Conservation (phyloP, 352 stramenopile species). For the Pythium utonaiense region DNA sequence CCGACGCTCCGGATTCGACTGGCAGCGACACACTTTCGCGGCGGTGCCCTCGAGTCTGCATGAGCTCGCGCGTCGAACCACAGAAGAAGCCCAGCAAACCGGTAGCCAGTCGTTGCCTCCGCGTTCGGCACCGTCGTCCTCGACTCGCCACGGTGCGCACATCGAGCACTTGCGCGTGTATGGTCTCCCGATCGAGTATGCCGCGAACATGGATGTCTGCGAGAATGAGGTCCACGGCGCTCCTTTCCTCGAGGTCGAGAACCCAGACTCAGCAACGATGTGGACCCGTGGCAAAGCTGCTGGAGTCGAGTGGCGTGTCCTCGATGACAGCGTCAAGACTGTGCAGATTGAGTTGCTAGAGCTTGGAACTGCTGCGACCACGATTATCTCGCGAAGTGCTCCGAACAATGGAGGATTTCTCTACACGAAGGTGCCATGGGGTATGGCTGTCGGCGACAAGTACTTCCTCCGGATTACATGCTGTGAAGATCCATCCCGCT, state of each 20-base stretch:
- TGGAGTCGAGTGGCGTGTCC: slow-evolving; percentile 68
- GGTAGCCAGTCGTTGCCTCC: slow-evolving; percentile 22
- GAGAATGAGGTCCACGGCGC: slow-evolving; percentile 26
- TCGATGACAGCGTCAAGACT: slow-evolving; percentile 41
- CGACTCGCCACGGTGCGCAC: slow-evolving; percentile 33
- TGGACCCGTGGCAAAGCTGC: slow-evolving; percentile 73
- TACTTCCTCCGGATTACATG: slow-evolving; percentile 76
- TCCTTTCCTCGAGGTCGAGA: slow-evolving; percentile 35
- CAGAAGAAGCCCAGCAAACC: slow-evolving; percentile 4
- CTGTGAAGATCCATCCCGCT: slow-evolving; percentile 35
- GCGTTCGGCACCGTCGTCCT: slow-evolving; percentile 12
- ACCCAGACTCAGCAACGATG: slow-evolving; percentile 41
- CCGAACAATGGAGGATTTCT: slow-evolving; percentile 72
- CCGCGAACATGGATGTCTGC: slow-evolving; percentile 21
- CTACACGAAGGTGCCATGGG: slow-evolving; percentile 80
- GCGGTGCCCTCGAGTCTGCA: slow-evolving; percentile 16
- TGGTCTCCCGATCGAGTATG: slow-evolving; percentile 17
- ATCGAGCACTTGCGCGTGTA: slow-evolving; percentile 57
- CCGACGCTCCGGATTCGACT: slow-evolving; percentile 1
- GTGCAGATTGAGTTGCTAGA: slow-evolving; percentile 74
- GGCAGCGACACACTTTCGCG: slow-evolving; percentile 23
- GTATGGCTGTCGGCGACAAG: slow-evolving; percentile 68
- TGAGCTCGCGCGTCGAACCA: slow-evolving; percentile 14
- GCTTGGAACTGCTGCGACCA: slow-evolving; percentile 58
- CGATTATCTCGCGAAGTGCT: slow-evolving; percentile 48